Conservation (phyloP, 2,329 filamentous ascomycete species). For the Claviceps capensis region DNA sequence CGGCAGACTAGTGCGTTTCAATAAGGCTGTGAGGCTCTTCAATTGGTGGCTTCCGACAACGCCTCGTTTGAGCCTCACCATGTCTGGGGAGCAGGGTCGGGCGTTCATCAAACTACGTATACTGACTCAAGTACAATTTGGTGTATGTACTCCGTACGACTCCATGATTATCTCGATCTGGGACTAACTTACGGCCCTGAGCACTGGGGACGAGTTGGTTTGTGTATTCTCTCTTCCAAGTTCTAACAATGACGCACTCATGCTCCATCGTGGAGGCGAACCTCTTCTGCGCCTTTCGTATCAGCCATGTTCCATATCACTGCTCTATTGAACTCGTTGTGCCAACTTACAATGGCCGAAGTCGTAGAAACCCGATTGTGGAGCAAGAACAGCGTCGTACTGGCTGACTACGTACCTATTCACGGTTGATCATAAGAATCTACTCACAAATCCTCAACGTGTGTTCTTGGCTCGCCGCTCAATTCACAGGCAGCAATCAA, state of each 20-base stretch:
- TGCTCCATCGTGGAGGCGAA: background rate
- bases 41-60: background rate
- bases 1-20: background rate
- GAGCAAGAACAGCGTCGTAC: background rate
- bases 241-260: background rate
- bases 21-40: background rate
- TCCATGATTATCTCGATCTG: background rate
- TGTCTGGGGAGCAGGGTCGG: background rate
- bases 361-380: background rate
- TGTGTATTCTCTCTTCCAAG: background rate
- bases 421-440: background rate
- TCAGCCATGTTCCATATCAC: background rate
- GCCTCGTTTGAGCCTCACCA: background rate
- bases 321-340: background rate
- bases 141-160: too few relatives aligned
- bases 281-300: background rate
- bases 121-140: background rate
- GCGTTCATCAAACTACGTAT: background rate
- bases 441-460: too few relatives aligned
- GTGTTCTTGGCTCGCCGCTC: too few relatives aligned
- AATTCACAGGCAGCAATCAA: too few relatives aligned
- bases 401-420: background rate
- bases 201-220: background rate
- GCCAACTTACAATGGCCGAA: background rate
- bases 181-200: background rate